Evolutionary conservation across 805 yeast species (phyloP).

Genomic region (Candida pini): DNA sequence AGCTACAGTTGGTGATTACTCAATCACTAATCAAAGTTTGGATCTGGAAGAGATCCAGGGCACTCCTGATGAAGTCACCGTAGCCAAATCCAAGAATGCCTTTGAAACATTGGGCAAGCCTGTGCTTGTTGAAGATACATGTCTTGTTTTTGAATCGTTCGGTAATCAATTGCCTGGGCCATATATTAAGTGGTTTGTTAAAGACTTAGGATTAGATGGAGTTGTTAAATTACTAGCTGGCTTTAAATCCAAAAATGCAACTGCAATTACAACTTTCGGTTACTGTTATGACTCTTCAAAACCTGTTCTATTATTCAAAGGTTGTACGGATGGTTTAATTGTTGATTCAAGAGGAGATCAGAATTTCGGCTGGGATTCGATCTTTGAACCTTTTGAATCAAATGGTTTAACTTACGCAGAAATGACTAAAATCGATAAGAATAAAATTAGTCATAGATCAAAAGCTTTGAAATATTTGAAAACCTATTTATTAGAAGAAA

Average conservation of each 20-base stretch:
- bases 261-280: constrained; percentile 89
- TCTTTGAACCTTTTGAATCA: constrained; percentile 74
- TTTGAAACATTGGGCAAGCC: constrained; percentile 62
- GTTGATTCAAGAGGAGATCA: constrained; percentile 75
- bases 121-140: constrained; percentile 93
- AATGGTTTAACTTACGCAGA: constrained; percentile 79
- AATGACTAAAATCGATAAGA: constrained; percentile 71
- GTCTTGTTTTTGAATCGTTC: constrained; percentile 75
- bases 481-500: constrained; percentile 36
- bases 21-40: constrained; percentile 55
- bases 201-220: constrained; percentile 68
- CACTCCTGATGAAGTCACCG: constrained; percentile 72
- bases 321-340: constrained; percentile 73
- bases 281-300: constrained; percentile 77
- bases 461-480: constrained; percentile 73
- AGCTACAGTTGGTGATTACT: constrained; percentile 39
- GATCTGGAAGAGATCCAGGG: constrained; percentile 94
- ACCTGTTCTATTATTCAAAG: constrained; percentile 77
- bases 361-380: constrained; percentile 91
- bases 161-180: constrained; percentile 84
- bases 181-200: constrained; percentile 79
- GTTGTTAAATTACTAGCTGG: constrained; percentile 72
- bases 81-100: constrained; percentile 73
- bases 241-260: constrained; percentile 79
- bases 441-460: constrained; percentile 80